phyloP scores from a whole-genome alignment of 768 basidiomycete genomes.

The Mrakia blollopis region DNA sequence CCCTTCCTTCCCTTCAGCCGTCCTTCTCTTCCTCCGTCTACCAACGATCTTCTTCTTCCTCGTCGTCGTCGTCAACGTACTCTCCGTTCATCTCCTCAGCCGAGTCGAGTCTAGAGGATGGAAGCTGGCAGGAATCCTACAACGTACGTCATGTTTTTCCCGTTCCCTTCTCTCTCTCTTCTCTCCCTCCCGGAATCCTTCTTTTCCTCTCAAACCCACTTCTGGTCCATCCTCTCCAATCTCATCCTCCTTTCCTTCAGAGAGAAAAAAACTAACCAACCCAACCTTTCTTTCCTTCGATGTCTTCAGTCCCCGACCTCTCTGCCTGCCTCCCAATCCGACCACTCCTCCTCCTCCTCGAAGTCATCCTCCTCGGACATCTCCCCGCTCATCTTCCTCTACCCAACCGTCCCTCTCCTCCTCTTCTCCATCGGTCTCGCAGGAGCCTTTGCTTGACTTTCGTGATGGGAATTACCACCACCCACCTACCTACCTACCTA shows the following conservation, averaged over 20 bases:
- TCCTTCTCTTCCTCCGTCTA: neutral
- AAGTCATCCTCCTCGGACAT: conserved; percentile 1
- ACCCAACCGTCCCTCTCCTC: conserved; percentile 10
- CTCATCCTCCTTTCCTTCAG: neutral
- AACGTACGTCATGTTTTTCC: neutral
- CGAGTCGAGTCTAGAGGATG: conserved; percentile 2
- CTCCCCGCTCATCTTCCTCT: conserved; percentile 16
- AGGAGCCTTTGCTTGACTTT: conserved; percentile 6
- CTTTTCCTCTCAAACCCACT: neutral
- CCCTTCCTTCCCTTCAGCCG: neutral
- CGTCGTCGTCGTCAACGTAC: neutral
- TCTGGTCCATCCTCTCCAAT: neutral
- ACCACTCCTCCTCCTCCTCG: neutral
- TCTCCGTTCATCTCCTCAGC: neutral
- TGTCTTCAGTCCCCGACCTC: neutral
- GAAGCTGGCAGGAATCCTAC: neutral
- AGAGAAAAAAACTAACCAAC: neutral
- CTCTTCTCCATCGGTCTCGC: neutral
- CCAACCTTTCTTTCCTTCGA: neutral
- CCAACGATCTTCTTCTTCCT: neutral
- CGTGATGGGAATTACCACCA: neutral
- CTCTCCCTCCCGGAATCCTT: neutral
- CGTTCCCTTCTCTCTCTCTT: neutral
- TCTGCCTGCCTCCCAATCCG: neutral
- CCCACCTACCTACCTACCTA: neutral